phyloP scores from a whole-genome alignment of 1,284 basidiomycete genomes.

The Naganishia cerealis region DNA sequence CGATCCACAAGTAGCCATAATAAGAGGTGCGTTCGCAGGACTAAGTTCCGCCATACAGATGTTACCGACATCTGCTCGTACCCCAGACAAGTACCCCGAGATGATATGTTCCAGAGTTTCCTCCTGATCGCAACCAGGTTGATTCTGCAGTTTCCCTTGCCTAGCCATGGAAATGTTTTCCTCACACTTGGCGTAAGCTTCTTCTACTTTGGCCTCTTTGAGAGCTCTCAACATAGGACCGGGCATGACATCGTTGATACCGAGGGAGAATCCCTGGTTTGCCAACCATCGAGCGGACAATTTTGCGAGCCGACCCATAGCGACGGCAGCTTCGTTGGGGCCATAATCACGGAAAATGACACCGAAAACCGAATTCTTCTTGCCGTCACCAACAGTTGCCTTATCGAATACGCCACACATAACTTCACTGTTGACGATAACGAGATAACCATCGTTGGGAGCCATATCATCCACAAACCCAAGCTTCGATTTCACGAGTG shows the following conservation, averaged over 20 bases:
- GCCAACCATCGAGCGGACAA: constrained; percentile 93
- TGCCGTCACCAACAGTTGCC: constrained; percentile 94
- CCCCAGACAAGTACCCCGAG: constrained; percentile 87
- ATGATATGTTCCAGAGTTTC: constrained; percentile 95
- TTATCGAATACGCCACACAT: constrained; percentile 99
- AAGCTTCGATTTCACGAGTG: constrained; percentile 68
- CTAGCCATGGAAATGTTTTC: constrained; percentile 86
- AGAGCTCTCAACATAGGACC: constrained; percentile 74
- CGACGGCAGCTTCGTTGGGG: constrained; percentile 84
- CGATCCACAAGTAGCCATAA: constrained; percentile 99
- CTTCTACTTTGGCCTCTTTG: constrained; percentile 85
- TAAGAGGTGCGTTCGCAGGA: constrained; percentile 91
- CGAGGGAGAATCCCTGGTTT: constrained; percentile 95
- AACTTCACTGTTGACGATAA: constrained; percentile 96
- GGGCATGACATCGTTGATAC: constrained; percentile 98
- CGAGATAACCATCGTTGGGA: constrained; percentile 97
- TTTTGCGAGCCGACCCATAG: constrained; percentile 96
- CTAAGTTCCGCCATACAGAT: constrained; percentile 98
- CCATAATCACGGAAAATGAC: constrained; percentile 98
- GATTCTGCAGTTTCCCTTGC: constrained; percentile 88
- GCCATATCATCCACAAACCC: constrained; percentile 72
- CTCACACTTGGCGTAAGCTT: constrained; percentile 84
- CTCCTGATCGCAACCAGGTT: constrained; percentile 94
- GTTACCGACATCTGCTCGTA: constrained; percentile 92
- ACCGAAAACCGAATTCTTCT: constrained; percentile 99